Evolutionary conservation across 2,329 filamentous ascomycete genomes (phyloP), one percentile per base, ranked within the genome.

Genomic region (Chaetomiaceae sp.): DNA sequence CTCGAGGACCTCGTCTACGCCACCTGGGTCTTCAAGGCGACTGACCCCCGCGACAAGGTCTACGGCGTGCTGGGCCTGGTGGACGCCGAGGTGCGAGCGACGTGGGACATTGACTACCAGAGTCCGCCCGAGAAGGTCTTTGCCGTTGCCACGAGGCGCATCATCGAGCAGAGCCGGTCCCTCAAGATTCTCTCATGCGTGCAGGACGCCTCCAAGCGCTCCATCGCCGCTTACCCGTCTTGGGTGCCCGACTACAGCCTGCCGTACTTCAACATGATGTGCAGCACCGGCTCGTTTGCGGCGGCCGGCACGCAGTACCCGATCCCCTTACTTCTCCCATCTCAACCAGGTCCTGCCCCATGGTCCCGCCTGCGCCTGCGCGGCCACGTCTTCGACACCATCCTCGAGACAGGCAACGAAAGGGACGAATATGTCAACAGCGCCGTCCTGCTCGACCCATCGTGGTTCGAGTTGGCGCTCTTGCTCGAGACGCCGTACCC

Each of bases 211-310:
- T 55, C 53, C 1, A 34, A 27, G 27, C 36, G 52, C 22, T 46
- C n/a, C 11, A 51, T 57, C 23, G 36, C 14, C 19, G 14, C 33
- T 1, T 42, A 39, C 9, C 52, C 55, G 2, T 57, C 55, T 5
- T 57, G 55, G 55, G 45, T 47, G 6, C 55, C 55, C 5, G 55
- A 57, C 36, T 55, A 52, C 39, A 49, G 48, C 22, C 47, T 57
- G n/a, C 52, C 47, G 11, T 55, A 53, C 36, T 45, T 55, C 39
- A 55, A 55, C 36, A 57, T 57, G 51, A 52, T 55, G 39, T 52
- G 55, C 45, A 55, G 48, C 29, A 20, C 25, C 43, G 47, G 51
- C 19, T 22, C 29, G 3, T 54, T 48, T 22, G n/a, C 39, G 3
- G 47, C 48, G 9, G 47, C 47, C 4, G 47, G 47, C n/a, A 6